Percentiles rank a stretch among this genome's conserved stretches.
phyloP scores from a whole-genome alignment of 371 early-diverging fungal species.

The Nematocida sp. region DNA sequence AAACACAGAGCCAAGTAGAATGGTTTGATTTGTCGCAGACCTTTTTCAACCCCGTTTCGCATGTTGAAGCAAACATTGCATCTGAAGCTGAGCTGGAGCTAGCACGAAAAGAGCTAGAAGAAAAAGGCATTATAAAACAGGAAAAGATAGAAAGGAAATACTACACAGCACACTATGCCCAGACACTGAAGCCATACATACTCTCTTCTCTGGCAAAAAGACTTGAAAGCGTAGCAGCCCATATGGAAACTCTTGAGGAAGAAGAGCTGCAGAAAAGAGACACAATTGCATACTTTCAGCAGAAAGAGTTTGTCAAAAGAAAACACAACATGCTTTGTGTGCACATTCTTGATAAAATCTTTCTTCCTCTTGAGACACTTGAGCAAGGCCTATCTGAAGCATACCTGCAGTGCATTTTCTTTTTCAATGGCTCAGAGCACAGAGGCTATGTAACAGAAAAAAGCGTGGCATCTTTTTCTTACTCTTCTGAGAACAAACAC shows the following conservation, averaged over 20 bases:
- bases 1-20: conserved; percentile 1
- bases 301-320: conserved; percentile 33
- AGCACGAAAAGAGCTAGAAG: conserved; percentile 29
- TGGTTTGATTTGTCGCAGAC: conserved; percentile 3
- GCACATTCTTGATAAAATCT: conserved; percentile 25
- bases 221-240: conserved; percentile 27
- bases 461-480: background rate
- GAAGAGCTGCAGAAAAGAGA: conserved; percentile 26
- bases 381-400: background rate
- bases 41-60: conserved; percentile 33
- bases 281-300: conserved; percentile 31
- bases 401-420: conserved; percentile 5
- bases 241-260: conserved; percentile 32
- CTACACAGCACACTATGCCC: background rate
- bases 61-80: conserved; percentile 28
- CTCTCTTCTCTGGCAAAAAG: conserved; percentile 9
- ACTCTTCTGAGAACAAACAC: too few species aligned
- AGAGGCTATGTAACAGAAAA: conserved; percentile 44
- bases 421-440: conserved; percentile 4
- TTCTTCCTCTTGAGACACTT: background rate
- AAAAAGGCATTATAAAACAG: conserved; percentile 29
- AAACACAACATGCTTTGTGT: conserved; percentile 4
- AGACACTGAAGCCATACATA: conserved; percentile 16
- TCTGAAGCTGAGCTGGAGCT: conserved; percentile 52
- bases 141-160: conserved; percentile 39